Conservation (phyloP, 176 grass and related monocot species). For the Alopecurus myosuroides region DNA sequence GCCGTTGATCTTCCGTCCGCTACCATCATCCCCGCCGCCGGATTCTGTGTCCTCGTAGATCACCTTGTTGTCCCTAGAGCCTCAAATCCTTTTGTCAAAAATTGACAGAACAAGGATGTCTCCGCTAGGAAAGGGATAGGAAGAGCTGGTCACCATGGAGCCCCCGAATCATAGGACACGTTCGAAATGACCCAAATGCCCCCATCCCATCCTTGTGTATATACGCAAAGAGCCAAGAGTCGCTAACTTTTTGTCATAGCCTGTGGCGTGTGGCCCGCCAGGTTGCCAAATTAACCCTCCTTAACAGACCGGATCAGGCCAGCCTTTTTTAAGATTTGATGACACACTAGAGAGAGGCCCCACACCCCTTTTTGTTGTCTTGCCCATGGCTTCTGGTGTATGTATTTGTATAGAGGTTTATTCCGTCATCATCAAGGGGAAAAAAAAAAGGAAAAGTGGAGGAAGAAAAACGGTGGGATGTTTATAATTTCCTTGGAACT, state of each 20-base stretch:
- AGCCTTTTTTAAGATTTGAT: slow-evolving; percentile 49
- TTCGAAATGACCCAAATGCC: slow-evolving; percentile 16
- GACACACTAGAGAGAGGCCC: slow-evolving; percentile 12
- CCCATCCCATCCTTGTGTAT: slow-evolving; percentile 14
- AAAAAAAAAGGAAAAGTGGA: not conserved
- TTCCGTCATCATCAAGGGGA: slow-evolving; percentile 34
- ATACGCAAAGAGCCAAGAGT: slow-evolving; percentile 42
- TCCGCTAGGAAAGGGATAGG: not conserved
- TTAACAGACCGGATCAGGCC: slow-evolving; percentile 61
- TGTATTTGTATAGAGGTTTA: slow-evolving; percentile 56
- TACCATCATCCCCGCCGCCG: not conserved
- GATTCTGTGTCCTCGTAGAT: not conserved
- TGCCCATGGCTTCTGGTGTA: slow-evolving; percentile 44
- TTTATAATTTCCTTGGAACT: not conserved
- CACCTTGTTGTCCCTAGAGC: not conserved
- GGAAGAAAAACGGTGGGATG: not conserved
- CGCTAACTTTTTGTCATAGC: slow-evolving; percentile 43
- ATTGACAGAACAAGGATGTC: not conserved
- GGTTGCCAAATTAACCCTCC: slow-evolving; percentile 58
- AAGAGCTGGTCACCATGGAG: not conserved
- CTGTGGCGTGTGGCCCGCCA: slow-evolving; percentile 26
- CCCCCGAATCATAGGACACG: not conserved
- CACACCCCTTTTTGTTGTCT: slow-evolving; percentile 17
- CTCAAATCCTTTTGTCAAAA: not conserved
- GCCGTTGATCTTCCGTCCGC: slow-evolving; percentile 49